These are phyloP conservation scores for Mucor sp. DNA, from an alignment of 371 early-diverging fungal genomes.

Conservation along the genomic window DNA sequence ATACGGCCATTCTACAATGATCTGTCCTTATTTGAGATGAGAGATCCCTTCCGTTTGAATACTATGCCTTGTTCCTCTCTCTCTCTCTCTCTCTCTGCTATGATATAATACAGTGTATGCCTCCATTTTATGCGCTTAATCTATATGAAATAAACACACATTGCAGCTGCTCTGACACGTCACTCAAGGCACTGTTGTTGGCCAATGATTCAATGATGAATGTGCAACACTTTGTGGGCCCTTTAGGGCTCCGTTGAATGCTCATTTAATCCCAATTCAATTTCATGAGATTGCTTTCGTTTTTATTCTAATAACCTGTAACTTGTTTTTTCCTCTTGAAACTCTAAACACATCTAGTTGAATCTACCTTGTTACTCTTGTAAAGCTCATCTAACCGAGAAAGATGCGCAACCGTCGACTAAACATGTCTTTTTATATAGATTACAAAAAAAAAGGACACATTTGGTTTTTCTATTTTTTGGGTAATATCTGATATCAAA, in stretches of 20 bases:
- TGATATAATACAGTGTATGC: not conserved
- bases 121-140: not conserved
- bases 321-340: not conserved
- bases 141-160: not conserved
- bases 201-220: constrained; percentile 2
- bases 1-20: constrained; percentile 1
- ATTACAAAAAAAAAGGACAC: not conserved
- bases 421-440: not conserved
- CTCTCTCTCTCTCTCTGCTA: too few species aligned
- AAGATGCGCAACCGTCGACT: not conserved
- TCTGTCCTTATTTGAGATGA: not conserved
- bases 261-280: not conserved
- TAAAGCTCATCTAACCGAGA: not conserved
- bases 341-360: not conserved
- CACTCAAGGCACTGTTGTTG: constrained; percentile 2
- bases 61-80: not conserved
- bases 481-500: not conserved
- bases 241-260: not conserved
- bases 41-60: not conserved
- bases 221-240: not conserved
- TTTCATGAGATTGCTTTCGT: not conserved
- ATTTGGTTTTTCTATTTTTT: not conserved
- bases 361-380: not conserved
- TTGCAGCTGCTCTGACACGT: not conserved
- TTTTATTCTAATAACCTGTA: not conserved